Evolutionary conservation across 1,139 yeast genomes (phyloP).

Genomic region (Geotrichum phurueaensis): DNA sequence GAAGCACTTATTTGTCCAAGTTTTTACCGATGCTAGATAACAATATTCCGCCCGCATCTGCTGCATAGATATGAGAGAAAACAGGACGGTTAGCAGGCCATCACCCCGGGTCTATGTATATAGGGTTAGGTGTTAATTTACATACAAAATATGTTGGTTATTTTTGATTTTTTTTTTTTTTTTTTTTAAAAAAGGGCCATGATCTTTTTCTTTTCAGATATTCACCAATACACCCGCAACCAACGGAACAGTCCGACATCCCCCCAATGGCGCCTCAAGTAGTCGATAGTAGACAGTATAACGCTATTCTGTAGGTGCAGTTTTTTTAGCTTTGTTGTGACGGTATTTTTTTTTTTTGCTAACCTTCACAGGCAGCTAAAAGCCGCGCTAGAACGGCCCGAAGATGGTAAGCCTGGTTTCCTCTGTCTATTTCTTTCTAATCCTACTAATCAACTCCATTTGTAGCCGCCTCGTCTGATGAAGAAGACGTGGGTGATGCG

Average conservation of each 20-base stretch:
- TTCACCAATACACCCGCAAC: neutral
- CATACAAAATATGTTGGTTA: neutral
- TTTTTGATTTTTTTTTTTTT: neutral
- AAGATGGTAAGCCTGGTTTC: constrained; percentile 10
- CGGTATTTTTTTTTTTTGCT: neutral
- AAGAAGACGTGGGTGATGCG: constrained; percentile 23
- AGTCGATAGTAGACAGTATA: neutral
- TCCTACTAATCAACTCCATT: neutral
- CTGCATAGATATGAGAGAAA: neutral
- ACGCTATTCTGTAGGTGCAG: neutral
- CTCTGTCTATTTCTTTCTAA: neutral
- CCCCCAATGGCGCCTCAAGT: neutral
- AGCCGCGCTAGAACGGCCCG: constrained; percentile 10
- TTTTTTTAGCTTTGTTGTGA: neutral
- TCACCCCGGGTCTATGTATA: neutral
- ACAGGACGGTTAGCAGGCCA: neutral
- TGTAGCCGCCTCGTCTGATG: constrained; percentile 21
- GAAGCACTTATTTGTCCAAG: constrained; percentile 42
- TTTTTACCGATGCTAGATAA: constrained; percentile 20
- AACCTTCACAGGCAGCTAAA: constrained; percentile 8
- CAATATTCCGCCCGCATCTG: neutral
- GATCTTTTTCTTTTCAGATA: neutral
- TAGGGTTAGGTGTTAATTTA: neutral
- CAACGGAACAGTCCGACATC: neutral
- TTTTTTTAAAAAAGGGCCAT: neutral